A percentile compares a stretch with the other conserved stretches of the same genome.
phyloP scores from a whole-genome alignment of 2,329 filamentous ascomycete genomes.

The Aspergillus intermedius region DNA sequence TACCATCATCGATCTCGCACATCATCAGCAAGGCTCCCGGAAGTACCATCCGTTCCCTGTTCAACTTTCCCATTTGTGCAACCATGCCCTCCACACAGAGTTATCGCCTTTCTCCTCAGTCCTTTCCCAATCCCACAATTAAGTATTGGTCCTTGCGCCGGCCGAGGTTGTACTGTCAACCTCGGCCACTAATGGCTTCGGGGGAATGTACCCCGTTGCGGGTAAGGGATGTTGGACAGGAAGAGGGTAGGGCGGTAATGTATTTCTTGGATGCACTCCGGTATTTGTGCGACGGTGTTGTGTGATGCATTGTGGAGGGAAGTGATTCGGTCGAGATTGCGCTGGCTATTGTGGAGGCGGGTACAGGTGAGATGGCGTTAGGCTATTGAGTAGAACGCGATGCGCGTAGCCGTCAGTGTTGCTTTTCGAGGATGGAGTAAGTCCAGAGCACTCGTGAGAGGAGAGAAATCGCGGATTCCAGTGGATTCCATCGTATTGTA shows the following conservation, averaged over 20 bases:
- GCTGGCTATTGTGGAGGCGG: too few species aligned
- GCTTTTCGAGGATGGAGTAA: too few species aligned
- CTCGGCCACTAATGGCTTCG: not conserved
- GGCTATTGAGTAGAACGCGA: too few species aligned
- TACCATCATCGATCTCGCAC: too few species aligned
- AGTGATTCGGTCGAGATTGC: not conserved
- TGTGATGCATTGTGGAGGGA: not conserved
- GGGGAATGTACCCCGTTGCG: not conserved
- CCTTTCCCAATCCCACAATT: not conserved
- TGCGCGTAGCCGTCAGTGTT: too few species aligned
- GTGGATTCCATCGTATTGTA: too few species aligned
- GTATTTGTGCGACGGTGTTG: not conserved
- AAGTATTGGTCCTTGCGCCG: not conserved
- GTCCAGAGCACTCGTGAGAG: too few species aligned
- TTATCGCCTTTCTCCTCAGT: not conserved
- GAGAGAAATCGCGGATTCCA: too few species aligned
- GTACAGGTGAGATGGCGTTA: too few species aligned
- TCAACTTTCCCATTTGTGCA: not conserved
- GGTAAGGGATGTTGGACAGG: not conserved
- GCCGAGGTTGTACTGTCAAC: not conserved
- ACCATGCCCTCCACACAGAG: not conserved
- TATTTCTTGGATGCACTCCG: not conserved
- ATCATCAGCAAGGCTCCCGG: too few species aligned
- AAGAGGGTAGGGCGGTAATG: not conserved
- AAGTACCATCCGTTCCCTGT: not conserved